Base-by-base conservation (phyloP, 768 basidiomycete species). In the Scleroderma bovista region DNA sequence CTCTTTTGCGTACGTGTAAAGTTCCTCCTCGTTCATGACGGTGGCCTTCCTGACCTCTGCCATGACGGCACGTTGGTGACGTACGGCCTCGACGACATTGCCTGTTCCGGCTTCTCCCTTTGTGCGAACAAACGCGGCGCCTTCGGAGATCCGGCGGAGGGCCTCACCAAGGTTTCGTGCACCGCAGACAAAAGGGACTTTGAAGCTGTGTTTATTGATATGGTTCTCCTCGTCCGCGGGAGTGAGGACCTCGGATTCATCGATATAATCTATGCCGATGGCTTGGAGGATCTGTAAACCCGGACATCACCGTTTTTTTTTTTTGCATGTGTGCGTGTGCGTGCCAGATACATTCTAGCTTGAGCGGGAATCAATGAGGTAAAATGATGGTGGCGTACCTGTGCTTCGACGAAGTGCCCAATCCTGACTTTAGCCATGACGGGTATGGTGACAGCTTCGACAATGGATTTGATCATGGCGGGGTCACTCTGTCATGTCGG, bases 381-480 rank as follows among this genome's bases (percentile, higher is more conserved):
- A 46, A 11, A 50, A 32, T 15, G 20, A 29, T 12, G 44, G 31
- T 5, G 7, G 47, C 71, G 56, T 53, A 86, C 89, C 77, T 91
- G 93, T 6, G 94, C 93, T 72, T 99, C 96, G 50, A 95, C 93
- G 60, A 95, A 88, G 69, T 99, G 96, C 0, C 96, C 96, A 66
- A 99, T 97, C 55, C 96, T 84, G 53, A 87, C 90, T 69, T 94
- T 90, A 31, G 88, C 89, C 88, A 97, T 97, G 66, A 97, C 93
- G 9, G 93, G 94, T 59, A 97, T 94, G 20, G 93, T 94, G 44
- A 97, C 95, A 19, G 95, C 86, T 52, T 83, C 87, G 55, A 90
- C 86, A 67, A 98, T 98, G 63, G 89, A 78, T 67, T 96, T 97
- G 76, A 99, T 97, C 87, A 98, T 90, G 44, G 81, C 75, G 7